Evolutionary conservation across 2,329 filamentous ascomycete genomes (phyloP), one percentile per base, ranked within the genome.

Genomic region (Trichoderma brevicompactum): DNA sequence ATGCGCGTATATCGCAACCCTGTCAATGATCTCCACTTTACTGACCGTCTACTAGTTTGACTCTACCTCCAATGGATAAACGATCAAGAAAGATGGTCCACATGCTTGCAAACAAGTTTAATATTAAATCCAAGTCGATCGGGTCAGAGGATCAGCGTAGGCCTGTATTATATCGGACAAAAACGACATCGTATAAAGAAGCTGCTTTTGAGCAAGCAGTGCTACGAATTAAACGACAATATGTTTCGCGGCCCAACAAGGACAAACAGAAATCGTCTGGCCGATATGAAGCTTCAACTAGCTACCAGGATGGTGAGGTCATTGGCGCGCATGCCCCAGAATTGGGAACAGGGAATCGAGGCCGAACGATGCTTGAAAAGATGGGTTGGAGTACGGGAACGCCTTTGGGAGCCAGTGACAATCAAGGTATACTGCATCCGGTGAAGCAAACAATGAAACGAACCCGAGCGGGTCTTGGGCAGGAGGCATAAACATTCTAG

Each of bases 361-460:
- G 95, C 10, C 86, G 92, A 58, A 87, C 88, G 3, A 91, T 99
- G 87, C 79, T 99, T 69, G 92, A 96, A 79, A 98, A 95, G 79
- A 98, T 98, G 95, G 95, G 95, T 3, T 99, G 95, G 94, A 91
- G 86, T 67, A 89, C 84, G 60, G 95, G 95, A 5, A 96, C 89
- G 73, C 91, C 91, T 1, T 83, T 99, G 1, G 95, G 95, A 60
- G 87, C 91, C 10, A 74, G 82, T 1, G 88, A 96, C 68, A 97
- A 96, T 76, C 92, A 95, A 76, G 95, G 95, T 38, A 95, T 97
- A 60, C 78, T 96, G 69, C 87, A 92, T 67, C 94, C 94, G 0
- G 90, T 99, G 28, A 84, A 88, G 32, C 94, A 97, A 69, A 87
- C 95, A 32, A 90, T 99, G 70, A 97, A 96, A 79, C 91, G 88